Evolutionary conservation across 2,329 filamentous ascomycete genomes (phyloP).

Genomic region (Paradendryphiella salina): DNA sequence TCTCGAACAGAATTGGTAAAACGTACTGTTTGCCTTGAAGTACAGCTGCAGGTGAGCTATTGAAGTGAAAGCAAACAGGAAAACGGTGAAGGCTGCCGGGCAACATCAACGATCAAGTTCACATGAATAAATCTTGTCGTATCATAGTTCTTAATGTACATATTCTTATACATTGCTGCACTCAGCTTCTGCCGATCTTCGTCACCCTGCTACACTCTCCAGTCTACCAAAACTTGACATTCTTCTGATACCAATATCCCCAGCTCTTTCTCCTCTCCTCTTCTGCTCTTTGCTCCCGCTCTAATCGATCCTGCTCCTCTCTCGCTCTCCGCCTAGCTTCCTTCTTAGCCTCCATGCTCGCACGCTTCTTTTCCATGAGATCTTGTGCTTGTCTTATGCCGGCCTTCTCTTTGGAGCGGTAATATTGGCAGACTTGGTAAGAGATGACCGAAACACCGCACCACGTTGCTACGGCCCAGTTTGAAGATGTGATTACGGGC

Average conservation of each 20-base stretch:
- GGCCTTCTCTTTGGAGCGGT: constrained; percentile 71
- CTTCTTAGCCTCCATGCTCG: constrained; percentile 50
- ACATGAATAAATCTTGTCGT: background rate
- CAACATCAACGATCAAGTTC: background rate
- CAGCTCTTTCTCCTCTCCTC: constrained; percentile 44
- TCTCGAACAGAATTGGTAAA: too few species aligned
- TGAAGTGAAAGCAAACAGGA: too few species aligned
- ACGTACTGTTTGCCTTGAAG: too few species aligned
- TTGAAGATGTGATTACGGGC: constrained; percentile 68
- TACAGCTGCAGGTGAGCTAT: too few species aligned
- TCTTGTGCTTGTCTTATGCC: constrained; percentile 87
- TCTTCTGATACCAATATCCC: constrained; percentile 45
- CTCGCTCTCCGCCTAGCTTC: constrained; percentile 51
- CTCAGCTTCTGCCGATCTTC: background rate
- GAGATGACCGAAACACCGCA: constrained; percentile 68
- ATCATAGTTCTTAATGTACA: constrained; percentile 7
- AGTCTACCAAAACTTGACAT: constrained; percentile 42
- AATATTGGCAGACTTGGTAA: constrained; percentile 83
- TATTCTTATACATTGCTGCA: constrained; percentile 29
- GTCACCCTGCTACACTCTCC: background rate
- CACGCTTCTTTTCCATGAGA: constrained; percentile 73
- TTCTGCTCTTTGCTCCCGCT: constrained; percentile 33
- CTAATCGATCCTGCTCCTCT: constrained; percentile 48
- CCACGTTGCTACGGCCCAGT: constrained; percentile 84
- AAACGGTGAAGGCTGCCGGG: background rate